Conservation (phyloP, 2,329 filamentous ascomycete genomes). For the Coleophoma cylindrospora region DNA sequence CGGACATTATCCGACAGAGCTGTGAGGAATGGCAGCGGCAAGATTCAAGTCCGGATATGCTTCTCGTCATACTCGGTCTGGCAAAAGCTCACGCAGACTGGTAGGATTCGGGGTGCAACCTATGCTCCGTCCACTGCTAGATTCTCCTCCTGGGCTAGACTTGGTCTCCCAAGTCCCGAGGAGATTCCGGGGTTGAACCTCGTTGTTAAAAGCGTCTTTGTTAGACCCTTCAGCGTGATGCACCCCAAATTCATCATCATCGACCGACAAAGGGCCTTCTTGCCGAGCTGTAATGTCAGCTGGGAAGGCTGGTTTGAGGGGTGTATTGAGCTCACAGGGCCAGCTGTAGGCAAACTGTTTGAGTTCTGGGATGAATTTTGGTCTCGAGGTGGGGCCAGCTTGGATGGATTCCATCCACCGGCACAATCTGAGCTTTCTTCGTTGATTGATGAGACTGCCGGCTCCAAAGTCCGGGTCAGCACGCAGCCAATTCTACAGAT, state of each 20-base stretch:
- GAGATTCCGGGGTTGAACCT: conserved; percentile 58
- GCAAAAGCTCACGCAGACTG: conserved; percentile 72
- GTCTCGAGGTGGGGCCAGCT: conserved; percentile 31
- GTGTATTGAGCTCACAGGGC: conserved; percentile 61
- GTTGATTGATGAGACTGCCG: no score
- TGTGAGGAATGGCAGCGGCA: conserved; percentile 22
- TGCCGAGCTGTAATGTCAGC: conserved; percentile 80
- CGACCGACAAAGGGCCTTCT: conserved; percentile 59
- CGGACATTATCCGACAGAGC: conserved; percentile 49
- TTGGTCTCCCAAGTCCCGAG: conserved; percentile 58
- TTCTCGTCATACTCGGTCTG: conserved; percentile 69
- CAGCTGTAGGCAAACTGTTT: conserved; percentile 55
- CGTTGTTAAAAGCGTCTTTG: conserved; percentile 71
- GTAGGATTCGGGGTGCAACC: conserved; percentile 53
- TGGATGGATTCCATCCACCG: no score
- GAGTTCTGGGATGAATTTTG: conserved; percentile 68
- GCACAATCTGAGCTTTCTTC: background rate
- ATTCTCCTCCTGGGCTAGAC: conserved; percentile 42
- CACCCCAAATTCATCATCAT: conserved; percentile 79
- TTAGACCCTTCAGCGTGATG: conserved; percentile 79
- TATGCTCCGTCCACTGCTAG: conserved; percentile 47
- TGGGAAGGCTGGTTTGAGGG: conserved; percentile 89
- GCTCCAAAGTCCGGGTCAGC: background rate
- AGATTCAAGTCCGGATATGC: conserved; percentile 54
- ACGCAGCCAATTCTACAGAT: background rate